Evolutionary conservation across 2,329 filamentous ascomycete genomes (phyloP).

Genomic region (Colletotrichum spinosum): DNA sequence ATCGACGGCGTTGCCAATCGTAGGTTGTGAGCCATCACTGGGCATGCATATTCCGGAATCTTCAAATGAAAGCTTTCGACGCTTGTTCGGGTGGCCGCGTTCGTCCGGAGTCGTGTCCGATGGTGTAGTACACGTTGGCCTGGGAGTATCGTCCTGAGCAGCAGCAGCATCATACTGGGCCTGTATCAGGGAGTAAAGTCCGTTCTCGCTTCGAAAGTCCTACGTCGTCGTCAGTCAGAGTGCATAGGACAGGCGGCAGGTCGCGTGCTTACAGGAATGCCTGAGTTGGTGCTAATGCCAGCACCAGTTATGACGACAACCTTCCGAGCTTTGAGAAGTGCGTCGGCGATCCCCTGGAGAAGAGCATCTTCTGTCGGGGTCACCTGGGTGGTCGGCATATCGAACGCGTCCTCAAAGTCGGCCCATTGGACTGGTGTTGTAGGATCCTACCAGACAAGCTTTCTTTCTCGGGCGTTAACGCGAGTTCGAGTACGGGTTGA

Average conservation of each 20-base stretch:
- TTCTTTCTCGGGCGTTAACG: too few relatives aligned
- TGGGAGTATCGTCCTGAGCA: slow-evolving; percentile 41
- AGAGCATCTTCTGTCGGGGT: slow-evolving; percentile 61
- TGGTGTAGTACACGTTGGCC: slow-evolving; percentile 4
- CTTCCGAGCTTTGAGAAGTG: slow-evolving; percentile 73
- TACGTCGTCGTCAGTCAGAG: slow-evolving; percentile 46
- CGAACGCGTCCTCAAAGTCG: slow-evolving; percentile 39
- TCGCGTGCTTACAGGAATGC: slow-evolving; percentile 71
- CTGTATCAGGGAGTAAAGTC: slow-evolving; percentile 78
- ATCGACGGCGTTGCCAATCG: neutral
- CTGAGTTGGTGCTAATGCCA: slow-evolving; percentile 81
- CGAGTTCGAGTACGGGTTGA: too few relatives aligned
- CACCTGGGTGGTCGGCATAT: slow-evolving; percentile 71
- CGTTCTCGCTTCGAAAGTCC: slow-evolving; percentile 80
- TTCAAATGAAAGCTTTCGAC: slow-evolving; percentile 47
- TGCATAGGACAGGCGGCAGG: neutral
- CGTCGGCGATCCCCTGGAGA: slow-evolving; percentile 74
- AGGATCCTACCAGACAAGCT: neutral
- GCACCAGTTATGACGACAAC: slow-evolving; percentile 79
- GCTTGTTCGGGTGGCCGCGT: slow-evolving; percentile 45
- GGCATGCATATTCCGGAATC: slow-evolving; percentile 27
- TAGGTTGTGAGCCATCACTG: slow-evolving; percentile 19
- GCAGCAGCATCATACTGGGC: slow-evolving; percentile 71
- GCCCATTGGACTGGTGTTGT: slow-evolving; percentile 30
- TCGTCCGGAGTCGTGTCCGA: slow-evolving; percentile 36